A percentile compares a stretch with the other conserved stretches of the same genome.
phyloP scores from a whole-genome alignment of 768 basidiomycete genomes.

The Pisolithus orientalis region DNA sequence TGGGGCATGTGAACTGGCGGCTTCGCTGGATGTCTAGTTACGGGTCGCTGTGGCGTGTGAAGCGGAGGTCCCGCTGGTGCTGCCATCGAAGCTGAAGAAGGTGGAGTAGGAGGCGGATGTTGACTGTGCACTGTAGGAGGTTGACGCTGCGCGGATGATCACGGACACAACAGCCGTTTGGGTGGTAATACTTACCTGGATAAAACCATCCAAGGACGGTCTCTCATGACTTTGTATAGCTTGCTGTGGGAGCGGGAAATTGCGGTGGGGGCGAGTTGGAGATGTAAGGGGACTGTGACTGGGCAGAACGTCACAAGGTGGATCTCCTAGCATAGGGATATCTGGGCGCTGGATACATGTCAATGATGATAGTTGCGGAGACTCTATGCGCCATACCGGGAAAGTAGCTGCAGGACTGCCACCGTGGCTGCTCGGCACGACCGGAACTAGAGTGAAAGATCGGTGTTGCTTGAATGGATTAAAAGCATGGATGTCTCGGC shows the following conservation, averaged over 20 bases:
- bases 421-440: background rate
- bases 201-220: background rate
- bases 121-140: no score
- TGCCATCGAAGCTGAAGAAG: background rate
- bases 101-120: background rate
- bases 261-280: background rate
- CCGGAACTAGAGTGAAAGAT: background rate
- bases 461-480: background rate
- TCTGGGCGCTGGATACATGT: background rate
- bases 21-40: background rate
- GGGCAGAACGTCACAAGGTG: background rate
- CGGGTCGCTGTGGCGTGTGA: background rate
- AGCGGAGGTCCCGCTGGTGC: background rate
- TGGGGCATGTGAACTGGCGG: conserved; percentile 2
- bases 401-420: background rate
- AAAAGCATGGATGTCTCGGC: background rate
- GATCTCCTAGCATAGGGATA: background rate
- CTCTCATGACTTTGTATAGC: background rate
- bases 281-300: background rate
- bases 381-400: background rate
- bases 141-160: background rate
- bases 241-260: background rate
- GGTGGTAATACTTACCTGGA: background rate
- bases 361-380: background rate
- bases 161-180: background rate